A percentile compares a stretch with the other conserved stretches of the same genome.
Conservation (phyloP, 805 yeast genomes). For the Debaryomyces hansenii region DNA sequence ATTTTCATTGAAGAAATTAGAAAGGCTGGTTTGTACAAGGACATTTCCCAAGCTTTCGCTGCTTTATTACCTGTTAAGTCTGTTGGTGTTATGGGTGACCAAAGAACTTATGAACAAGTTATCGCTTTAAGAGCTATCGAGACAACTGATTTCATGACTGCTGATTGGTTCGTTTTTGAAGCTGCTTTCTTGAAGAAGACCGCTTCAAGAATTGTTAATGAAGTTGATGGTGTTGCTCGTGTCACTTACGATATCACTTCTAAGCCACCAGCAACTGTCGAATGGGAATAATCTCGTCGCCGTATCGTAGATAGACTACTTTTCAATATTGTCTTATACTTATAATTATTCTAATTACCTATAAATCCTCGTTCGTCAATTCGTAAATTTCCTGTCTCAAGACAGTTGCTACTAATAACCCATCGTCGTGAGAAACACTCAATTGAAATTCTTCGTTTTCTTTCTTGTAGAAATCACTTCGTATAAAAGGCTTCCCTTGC, state of each 20-base stretch:
- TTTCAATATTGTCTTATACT: neutral
- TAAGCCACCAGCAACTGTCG: slow-evolving; percentile 99
- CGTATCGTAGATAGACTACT: neutral
- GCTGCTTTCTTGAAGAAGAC: slow-evolving; percentile 89
- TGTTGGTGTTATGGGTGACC: slow-evolving; percentile 99
- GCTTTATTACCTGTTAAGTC: slow-evolving; percentile 95
- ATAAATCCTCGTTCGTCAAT: neutral
- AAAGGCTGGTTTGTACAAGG: slow-evolving; percentile 85
- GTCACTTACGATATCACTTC: slow-evolving; percentile 98
- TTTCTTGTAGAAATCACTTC: slow-evolving; percentile 25
- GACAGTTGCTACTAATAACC: slow-evolving; percentile 56
- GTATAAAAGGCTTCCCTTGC: slow-evolving; percentile 46
- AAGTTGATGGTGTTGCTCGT: slow-evolving; percentile 98
- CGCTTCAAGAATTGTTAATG: slow-evolving; percentile 95
- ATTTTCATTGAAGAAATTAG: slow-evolving; percentile 96
- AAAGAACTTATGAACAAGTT: slow-evolving; percentile 98
- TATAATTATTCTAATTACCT: neutral
- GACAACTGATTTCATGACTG: slow-evolving; percentile 98
- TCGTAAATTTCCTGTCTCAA: slow-evolving; percentile 33
- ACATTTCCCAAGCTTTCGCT: slow-evolving; percentile 98
- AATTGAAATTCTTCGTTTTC: slow-evolving; percentile 50
- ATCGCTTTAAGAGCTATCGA: slow-evolving; percentile 98
- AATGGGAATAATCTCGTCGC: slow-evolving; percentile 75
- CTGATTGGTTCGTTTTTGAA: slow-evolving; percentile 97
- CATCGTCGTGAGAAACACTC: slow-evolving; percentile 67